Evolutionary conservation across 306 rosid species (phyloP).

Genomic region (Purshia tridentata): DNA sequence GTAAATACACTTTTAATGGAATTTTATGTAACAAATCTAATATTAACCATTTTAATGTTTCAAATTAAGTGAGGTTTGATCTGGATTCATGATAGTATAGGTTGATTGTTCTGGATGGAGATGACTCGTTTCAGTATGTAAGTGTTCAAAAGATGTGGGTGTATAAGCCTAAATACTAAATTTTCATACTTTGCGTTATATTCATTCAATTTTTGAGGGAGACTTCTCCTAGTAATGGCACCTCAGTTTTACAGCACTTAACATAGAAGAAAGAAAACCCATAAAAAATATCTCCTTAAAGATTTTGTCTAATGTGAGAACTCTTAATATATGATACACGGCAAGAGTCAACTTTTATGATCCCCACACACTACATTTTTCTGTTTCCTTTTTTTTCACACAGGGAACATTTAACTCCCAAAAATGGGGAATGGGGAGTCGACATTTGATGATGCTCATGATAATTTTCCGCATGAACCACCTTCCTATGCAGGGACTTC

Average conservation of each 20-base stretch:
- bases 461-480: slow-evolving; percentile 26
- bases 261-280: neutral
- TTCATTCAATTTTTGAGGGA: neutral
- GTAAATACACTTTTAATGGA: neutral
- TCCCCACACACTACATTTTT: neutral
- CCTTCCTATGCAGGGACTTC: slow-evolving; percentile 41
- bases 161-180: neutral
- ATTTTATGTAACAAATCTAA: neutral
- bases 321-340: neutral
- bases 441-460: slow-evolving; percentile 36
- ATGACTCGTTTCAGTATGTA: neutral
- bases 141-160: neutral
- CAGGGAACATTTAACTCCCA: slow-evolving; percentile 29
- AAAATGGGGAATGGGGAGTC: slow-evolving; percentile 74
- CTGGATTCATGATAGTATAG: neutral
- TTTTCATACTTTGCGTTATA: neutral
- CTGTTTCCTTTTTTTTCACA: slow-evolving; percentile 13
- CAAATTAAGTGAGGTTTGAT: neutral
- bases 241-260: neutral
- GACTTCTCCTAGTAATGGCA: neutral
- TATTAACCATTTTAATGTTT: neutral
- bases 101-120: neutral
- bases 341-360: neutral
- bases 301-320: neutral
- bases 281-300: neutral